Evolutionary conservation across 2,329 filamentous ascomycete genomes (phyloP).

Genomic region (Balansia obtecta): DNA sequence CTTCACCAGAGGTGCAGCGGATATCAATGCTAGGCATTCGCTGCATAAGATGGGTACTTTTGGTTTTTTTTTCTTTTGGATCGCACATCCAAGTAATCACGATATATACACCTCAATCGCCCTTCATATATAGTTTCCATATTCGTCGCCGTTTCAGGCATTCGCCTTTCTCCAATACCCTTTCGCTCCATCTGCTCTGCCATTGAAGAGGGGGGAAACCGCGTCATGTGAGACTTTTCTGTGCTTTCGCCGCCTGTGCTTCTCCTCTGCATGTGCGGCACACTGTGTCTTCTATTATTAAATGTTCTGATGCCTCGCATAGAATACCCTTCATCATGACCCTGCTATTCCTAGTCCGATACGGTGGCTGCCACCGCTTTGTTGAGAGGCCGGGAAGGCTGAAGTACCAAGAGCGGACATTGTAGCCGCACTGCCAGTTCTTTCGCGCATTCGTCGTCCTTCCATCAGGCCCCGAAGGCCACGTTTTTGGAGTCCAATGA

Average conservation of each 20-base stretch:
- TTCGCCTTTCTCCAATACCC: background rate
- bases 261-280: background rate
- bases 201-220: too few species aligned
- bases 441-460: constrained; percentile 71
- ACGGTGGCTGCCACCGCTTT: constrained; percentile 19
- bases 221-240: too few species aligned
- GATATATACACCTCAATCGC: constrained; percentile 5
- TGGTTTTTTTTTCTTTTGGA: too few species aligned
- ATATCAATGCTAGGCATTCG: too few species aligned
- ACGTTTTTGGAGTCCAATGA: constrained; percentile 91
- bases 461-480: constrained; percentile 91
- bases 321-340: constrained; percentile 17
- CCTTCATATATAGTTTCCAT: background rate
- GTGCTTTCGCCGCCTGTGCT: background rate
- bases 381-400: constrained; percentile 9
- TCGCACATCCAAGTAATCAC: background rate
- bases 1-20: too few species aligned
- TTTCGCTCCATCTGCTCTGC: background rate
- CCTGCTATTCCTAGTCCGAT: constrained; percentile 43
- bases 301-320: background rate
- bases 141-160: background rate
- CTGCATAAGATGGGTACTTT: background rate
- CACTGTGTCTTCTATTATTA: background rate
- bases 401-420: constrained; percentile 12
- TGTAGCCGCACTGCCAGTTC: constrained; percentile 29